phyloP scores from a whole-genome alignment of 306 rosid genomes.

The Gastrolobium bilobum region DNA sequence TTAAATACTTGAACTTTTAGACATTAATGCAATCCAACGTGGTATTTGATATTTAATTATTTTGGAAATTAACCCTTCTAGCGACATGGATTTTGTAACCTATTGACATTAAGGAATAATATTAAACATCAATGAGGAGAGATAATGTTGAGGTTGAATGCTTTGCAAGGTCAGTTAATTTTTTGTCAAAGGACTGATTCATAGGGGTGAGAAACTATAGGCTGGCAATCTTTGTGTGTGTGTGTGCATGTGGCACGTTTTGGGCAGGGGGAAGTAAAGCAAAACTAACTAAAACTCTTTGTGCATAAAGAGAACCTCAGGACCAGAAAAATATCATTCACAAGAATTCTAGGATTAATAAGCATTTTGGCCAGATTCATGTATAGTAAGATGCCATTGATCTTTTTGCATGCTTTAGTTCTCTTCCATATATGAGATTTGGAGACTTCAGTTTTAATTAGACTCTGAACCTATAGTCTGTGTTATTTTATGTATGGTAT shows the following conservation, averaged over 20 bases:
- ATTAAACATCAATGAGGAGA: neutral
- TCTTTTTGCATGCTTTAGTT: conserved; percentile 19
- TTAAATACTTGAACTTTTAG: neutral
- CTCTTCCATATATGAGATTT: neutral
- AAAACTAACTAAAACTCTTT: neutral
- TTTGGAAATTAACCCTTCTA: conserved; percentile 11
- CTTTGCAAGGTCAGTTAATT: conserved; percentile 16
- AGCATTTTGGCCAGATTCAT: conserved; percentile 26
- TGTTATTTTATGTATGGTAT: conserved; percentile 21
- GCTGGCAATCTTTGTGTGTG: neutral
- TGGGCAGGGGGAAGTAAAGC: neutral
- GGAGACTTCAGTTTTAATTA: conserved; percentile 22
- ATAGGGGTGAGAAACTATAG: conserved; percentile 1
- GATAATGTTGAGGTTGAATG: conserved; percentile 6
- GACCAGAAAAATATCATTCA: neutral
- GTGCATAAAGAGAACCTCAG: neutral
- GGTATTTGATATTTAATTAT: conserved; percentile 15
- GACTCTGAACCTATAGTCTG: conserved; percentile 7
- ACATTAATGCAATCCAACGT: conserved; percentile 12
- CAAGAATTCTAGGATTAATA: conserved; percentile 11
- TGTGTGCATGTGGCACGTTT: neutral
- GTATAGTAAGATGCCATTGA: conserved; percentile 6
- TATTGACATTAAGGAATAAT: neutral
- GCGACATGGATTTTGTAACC: neutral
- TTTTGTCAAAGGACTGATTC: neutral